phyloP scores from a whole-genome alignment of 306 rosid genomes.

The Styphnolobium japonicum region DNA sequence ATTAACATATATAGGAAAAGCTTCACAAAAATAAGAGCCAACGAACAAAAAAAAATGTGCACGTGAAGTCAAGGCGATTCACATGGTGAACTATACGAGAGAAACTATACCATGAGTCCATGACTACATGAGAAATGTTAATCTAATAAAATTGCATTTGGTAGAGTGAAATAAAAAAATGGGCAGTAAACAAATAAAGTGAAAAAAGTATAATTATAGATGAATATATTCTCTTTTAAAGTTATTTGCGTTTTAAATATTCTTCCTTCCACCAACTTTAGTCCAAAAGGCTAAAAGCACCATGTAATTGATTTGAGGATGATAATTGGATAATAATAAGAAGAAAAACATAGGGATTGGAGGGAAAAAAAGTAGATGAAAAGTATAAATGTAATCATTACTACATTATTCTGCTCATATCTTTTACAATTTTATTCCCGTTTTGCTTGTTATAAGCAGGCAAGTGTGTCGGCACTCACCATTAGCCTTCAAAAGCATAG shows the following conservation, averaged over 20 bases:
- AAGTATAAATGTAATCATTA: conserved; percentile 34
- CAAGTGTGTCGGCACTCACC: conserved; percentile 24
- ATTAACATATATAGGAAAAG: background rate
- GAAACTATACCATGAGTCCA: background rate
- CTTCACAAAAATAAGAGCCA: background rate
- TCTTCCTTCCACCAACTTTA: conserved; percentile 22
- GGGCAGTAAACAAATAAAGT: conserved; percentile 9
- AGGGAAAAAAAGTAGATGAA: conserved; percentile 25
- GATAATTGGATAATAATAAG: conserved; percentile 25
- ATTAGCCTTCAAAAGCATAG: conserved; percentile 3
- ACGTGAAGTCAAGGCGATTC: background rate
- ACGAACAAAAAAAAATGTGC: background rate
- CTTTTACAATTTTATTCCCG: conserved; percentile 18
- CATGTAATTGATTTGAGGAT: conserved; percentile 21
- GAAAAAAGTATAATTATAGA: background rate
- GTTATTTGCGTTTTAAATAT: conserved; percentile 31
- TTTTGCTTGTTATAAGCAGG: conserved; percentile 15
- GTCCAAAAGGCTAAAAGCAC: conserved; percentile 10
- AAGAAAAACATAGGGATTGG: conserved; percentile 17
- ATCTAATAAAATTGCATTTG: background rate
- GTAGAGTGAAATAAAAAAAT: background rate
- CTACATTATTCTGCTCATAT: conserved; percentile 24
- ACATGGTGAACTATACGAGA: background rate
- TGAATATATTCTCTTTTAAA: conserved; percentile 35
- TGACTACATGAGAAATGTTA: background rate